A percentile compares a stretch with the other conserved stretches of the same genome.
Conservation (phyloP, 257 asterid genomes). For the Solanum chiquidenum region DNA sequence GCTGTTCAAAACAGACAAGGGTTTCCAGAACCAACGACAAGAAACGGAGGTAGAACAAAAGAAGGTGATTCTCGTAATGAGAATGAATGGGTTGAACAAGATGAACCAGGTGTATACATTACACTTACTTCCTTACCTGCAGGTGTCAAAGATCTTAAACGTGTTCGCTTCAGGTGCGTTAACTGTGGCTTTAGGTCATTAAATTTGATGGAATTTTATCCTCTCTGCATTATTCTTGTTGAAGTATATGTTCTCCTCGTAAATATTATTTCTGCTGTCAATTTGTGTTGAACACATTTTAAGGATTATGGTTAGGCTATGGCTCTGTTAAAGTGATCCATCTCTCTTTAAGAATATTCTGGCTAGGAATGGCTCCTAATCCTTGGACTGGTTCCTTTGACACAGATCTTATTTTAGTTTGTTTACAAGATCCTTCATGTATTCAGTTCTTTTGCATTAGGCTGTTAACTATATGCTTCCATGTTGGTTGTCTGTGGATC, state of each 20-base stretch:
- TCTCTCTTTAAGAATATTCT: background rate
- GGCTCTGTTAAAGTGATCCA: background rate
- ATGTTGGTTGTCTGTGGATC: background rate
- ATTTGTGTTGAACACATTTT: background rate
- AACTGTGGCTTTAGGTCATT: background rate
- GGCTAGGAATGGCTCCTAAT: background rate
- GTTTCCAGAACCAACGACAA: conserved; percentile 35
- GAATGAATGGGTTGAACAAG: conserved; percentile 96
- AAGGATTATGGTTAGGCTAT: background rate
- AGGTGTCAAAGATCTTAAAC: conserved; percentile 83
- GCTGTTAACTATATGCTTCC: background rate
- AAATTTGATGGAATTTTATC: background rate
- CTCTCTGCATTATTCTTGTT: background rate
- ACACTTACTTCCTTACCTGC: conserved; percentile 91
- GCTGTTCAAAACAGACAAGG: conserved; percentile 42
- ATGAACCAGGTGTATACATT: conserved; percentile 93
- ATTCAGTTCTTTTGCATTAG: background rate
- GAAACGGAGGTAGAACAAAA: conserved; percentile 56
- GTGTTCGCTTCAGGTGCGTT: conserved; percentile 95
- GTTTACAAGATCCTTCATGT: background rate
- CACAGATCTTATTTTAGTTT: background rate
- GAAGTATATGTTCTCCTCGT: background rate
- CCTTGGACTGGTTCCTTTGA: background rate
- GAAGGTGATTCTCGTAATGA: conserved; percentile 68
- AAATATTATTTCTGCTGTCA: background rate